A percentile compares a stretch with the other conserved stretches of the same genome.
Conservation (phyloP, 2,329 filamentous ascomycete genomes). For the Mycocentrospora acerina region DNA sequence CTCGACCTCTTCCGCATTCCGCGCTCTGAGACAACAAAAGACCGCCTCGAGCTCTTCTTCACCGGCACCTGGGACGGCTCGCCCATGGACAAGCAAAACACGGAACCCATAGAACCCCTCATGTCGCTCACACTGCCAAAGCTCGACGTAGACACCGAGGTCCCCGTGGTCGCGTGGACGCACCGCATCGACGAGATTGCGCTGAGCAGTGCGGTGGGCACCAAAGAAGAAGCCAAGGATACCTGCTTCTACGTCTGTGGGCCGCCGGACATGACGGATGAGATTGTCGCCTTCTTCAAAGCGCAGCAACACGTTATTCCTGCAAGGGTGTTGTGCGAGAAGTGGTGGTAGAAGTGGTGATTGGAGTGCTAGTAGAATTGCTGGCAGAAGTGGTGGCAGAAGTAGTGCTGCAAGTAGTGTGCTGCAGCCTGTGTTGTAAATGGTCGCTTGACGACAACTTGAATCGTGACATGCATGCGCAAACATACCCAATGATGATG, state of each 20-base stretch:
- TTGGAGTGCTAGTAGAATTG: too few species aligned
- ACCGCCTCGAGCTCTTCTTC: constrained; percentile 40
- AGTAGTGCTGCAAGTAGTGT: too few species aligned
- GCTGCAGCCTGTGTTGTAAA: too few species aligned
- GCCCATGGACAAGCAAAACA: constrained; percentile 22
- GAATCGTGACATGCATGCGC: too few species aligned
- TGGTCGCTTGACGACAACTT: too few species aligned
- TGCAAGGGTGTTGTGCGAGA: constrained; percentile 51
- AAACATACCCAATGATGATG: too few species aligned
- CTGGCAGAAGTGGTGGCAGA: too few species aligned
- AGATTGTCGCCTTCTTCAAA: constrained; percentile 44
- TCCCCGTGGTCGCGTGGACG: constrained; percentile 34
- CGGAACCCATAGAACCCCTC: constrained; percentile 33
- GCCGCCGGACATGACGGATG: constrained; percentile 52
- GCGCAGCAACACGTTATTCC: constrained; percentile 41
- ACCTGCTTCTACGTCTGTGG: constrained; percentile 53
- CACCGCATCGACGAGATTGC: constrained; percentile 41
- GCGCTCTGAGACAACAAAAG: constrained; percentile 26
- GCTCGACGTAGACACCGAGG: constrained; percentile 29
- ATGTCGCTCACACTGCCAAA: constrained; percentile 36
- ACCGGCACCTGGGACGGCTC: constrained; percentile 37
- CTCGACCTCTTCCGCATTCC: constrained; percentile 34
- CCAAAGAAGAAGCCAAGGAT: constrained; percentile 33
- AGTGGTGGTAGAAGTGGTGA: constrained; percentile 50
- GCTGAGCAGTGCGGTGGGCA: constrained; percentile 43